Conservation (phyloP, 140 eudicot species). For the Stevia rebaudiana region DNA sequence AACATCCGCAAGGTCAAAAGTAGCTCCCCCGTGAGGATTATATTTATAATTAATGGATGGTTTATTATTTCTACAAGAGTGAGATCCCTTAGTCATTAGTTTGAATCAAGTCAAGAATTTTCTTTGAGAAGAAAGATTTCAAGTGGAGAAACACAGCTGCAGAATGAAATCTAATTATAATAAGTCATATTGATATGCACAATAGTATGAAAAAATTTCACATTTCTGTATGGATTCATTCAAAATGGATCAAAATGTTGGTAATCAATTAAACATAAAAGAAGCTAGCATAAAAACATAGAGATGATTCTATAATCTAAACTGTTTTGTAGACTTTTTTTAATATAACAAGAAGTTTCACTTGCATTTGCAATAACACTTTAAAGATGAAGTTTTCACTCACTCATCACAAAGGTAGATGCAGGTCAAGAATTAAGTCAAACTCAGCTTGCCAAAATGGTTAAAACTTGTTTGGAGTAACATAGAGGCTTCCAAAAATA, state of each 20-base stretch:
- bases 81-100: conserved; percentile 44
- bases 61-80: conserved; percentile 37
- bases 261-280: not conserved
- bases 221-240: not conserved
- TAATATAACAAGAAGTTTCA: conserved; percentile 7
- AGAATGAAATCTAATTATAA: conserved; percentile 18
- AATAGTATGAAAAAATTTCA: not conserved
- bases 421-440: not conserved
- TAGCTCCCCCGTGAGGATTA: conserved; percentile 45
- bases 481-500: not conserved
- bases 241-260: not conserved
- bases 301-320: not conserved
- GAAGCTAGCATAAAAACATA: too few relatives aligned
- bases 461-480: not conserved
- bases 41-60: conserved; percentile 46
- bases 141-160: conserved; percentile 40
- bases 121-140: conserved; percentile 24
- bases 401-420: not conserved
- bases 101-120: conserved; percentile 6
- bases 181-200: not conserved
- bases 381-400: too few relatives aligned
- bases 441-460: conserved; percentile 3
- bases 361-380: not conserved
- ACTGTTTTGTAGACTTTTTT: not conserved
- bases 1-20: conserved; percentile 41